Conservation (phyloP, 169 alveolate species). For the Plasmodium blacklocki region DNA sequence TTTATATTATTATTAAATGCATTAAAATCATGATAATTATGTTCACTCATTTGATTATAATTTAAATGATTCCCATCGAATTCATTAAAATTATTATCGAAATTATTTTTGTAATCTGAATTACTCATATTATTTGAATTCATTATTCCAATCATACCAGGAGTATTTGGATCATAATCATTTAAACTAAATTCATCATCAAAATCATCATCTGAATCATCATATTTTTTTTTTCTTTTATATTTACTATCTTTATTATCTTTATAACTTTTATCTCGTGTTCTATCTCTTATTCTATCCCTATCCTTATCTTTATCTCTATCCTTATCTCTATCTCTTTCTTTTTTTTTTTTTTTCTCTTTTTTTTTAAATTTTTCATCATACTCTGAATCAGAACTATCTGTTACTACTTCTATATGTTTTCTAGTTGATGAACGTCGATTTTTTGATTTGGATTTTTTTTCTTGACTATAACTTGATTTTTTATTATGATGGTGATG, state of each 20-base stretch:
- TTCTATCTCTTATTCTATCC: conserved; percentile 20
- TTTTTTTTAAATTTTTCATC: background rate
- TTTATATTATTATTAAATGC: background rate
- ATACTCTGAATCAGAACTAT: conserved; percentile 15
- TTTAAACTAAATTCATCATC: conserved; percentile 69
- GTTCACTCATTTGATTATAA: conserved; percentile 32
- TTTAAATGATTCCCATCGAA: conserved; percentile 32
- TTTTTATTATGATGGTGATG: conserved; percentile 23
- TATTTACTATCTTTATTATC: conserved; percentile 35
- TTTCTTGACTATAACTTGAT: background rate
- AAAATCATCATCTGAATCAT: conserved; percentile 45
- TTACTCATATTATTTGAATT: conserved; percentile 65
- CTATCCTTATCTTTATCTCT: conserved; percentile 26
- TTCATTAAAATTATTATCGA: conserved; percentile 59
- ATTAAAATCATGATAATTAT: conserved; percentile 29
- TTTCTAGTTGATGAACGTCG: conserved; percentile 66
- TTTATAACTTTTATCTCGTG: conserved; percentile 6
- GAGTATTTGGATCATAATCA: conserved; percentile 73
- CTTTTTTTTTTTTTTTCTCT: conserved; percentile 23
- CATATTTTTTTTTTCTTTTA: conserved; percentile 48
- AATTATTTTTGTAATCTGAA: conserved; percentile 35
- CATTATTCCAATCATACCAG: conserved; percentile 78
- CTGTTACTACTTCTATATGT: conserved; percentile 48
- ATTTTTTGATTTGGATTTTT: conserved; percentile 14
- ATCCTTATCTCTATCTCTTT: conserved; percentile 29